phyloP scores from a whole-genome alignment of 495 filamentous ascomycete species.

The Aspergillus ellipticus region DNA sequence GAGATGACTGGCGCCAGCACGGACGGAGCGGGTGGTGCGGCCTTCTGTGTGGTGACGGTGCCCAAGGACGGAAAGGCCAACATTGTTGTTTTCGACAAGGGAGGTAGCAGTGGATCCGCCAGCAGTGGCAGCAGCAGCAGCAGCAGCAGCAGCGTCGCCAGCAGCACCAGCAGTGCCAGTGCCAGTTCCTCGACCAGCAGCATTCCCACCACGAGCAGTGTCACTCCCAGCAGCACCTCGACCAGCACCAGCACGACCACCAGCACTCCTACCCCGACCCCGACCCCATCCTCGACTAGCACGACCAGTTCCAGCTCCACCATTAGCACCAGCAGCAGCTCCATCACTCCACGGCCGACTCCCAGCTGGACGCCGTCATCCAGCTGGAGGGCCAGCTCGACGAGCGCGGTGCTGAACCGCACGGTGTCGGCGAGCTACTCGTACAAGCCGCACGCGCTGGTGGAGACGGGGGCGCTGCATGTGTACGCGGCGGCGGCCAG shows the following conservation, averaged over 20 bases:
- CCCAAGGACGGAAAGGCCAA: conserved; percentile 63
- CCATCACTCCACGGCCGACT: conserved; percentile 21
- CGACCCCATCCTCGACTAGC: too few species aligned
- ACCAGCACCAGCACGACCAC: conserved; percentile 16
- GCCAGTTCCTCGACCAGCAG: conserved; percentile 13
- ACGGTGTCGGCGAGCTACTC: conserved; percentile 24
- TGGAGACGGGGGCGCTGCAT: conserved; percentile 17
- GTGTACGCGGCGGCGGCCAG: neutral
- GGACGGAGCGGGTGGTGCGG: conserved; percentile 64
- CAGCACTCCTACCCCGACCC: conserved; percentile 17
- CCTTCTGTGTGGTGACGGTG: conserved; percentile 77
- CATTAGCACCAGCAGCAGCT: conserved; percentile 13
- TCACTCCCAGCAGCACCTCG: conserved; percentile 5
- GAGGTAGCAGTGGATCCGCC: conserved; percentile 17
- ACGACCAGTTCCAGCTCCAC: conserved; percentile 11
- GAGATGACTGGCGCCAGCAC: conserved; percentile 52
- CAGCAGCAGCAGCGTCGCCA: conserved; percentile 18
- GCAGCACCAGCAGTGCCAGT: too few species aligned
- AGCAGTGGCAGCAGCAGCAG: conserved; percentile 9
- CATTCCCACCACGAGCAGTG: conserved; percentile 7
- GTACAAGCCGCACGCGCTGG: conserved; percentile 34
- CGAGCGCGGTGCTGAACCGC: neutral
- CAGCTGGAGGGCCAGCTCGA: conserved; percentile 12
- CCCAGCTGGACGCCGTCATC: conserved; percentile 24
- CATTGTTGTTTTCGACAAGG: conserved; percentile 59